Conservation (phyloP, 2,329 filamentous ascomycete species). For the Thielaviopsis populi region DNA sequence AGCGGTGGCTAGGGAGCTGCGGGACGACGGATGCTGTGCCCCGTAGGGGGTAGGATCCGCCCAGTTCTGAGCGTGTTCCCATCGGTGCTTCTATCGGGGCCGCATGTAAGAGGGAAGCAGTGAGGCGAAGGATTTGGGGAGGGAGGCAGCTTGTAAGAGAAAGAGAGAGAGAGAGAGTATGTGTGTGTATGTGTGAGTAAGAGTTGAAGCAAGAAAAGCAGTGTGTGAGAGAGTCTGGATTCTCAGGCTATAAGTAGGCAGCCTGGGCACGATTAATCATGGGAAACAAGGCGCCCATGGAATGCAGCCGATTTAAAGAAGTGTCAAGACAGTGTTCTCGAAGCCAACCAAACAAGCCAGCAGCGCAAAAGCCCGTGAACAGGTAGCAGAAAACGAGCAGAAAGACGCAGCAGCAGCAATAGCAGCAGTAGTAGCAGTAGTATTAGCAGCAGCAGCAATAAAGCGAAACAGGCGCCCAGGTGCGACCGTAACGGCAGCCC, state of each 20-base stretch:
- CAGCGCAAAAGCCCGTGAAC: background rate
- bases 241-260: no score
- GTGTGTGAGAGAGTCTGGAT: background rate
- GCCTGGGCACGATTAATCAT: no score
- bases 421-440: no score
- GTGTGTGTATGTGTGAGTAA: background rate
- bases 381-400: background rate
- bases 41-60: conserved; percentile 40
- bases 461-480: no score
- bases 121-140: conserved; percentile 39
- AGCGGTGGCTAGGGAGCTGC: conserved; percentile 37
- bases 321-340: background rate
- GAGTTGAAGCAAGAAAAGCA: background rate
- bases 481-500: no score
- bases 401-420: background rate
- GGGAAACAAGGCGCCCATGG: no score
- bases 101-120: conserved; percentile 27
- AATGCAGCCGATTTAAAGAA: background rate
- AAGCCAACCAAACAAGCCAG: background rate
- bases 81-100: conserved; percentile 21
- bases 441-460: no score
- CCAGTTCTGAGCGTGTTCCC: conserved; percentile 22
- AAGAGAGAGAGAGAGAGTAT: background rate
- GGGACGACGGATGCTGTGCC: conserved; percentile 48
- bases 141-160: background rate